phyloP scores from a whole-genome alignment of 768 basidiomycete species.

The Paxillus involutus region DNA sequence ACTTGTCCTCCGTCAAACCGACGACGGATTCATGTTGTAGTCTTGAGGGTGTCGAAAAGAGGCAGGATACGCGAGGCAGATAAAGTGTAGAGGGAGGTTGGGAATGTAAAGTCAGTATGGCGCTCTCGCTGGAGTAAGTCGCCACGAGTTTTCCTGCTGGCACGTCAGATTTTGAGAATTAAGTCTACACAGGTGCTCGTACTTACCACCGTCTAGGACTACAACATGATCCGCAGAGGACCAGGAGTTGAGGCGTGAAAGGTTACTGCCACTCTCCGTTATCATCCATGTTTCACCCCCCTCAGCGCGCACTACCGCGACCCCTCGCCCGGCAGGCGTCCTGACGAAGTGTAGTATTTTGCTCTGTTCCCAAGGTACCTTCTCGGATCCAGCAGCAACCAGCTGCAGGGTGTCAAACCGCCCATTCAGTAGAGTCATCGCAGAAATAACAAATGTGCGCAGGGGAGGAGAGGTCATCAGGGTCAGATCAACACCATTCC shows the following conservation, averaged over 20 bases:
- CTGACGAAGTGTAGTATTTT: slow-evolving; percentile 64
- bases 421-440: slow-evolving; percentile 62
- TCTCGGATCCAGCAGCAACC: slow-evolving; percentile 40
- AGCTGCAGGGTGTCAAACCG: slow-evolving; percentile 50
- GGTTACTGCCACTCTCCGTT: slow-evolving; percentile 43
- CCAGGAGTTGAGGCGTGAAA: slow-evolving; percentile 55
- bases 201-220: slow-evolving; percentile 65
- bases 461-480: slow-evolving; percentile 71
- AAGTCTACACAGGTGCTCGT: not conserved
- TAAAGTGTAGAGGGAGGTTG: slow-evolving; percentile 39
- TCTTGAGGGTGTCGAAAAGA: slow-evolving; percentile 67
- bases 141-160: slow-evolving; percentile 51
- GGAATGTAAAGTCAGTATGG: slow-evolving; percentile 54
- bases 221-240: slow-evolving; percentile 61
- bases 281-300: slow-evolving; percentile 70
- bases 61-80: slow-evolving; percentile 52
- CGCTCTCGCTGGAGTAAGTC: slow-evolving; percentile 53
- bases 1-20: slow-evolving; percentile 62
- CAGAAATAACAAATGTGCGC: slow-evolving; percentile 56
- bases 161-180: slow-evolving; percentile 9
- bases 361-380: slow-evolving; percentile 46
- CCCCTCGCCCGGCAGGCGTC: slow-evolving; percentile 76
- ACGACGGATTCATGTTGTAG: slow-evolving; percentile 56
- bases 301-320: slow-evolving; percentile 60
- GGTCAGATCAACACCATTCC: slow-evolving; percentile 43